Conservation (phyloP, 1,284 basidiomycete genomes). For the Vanrija sp. region DNA sequence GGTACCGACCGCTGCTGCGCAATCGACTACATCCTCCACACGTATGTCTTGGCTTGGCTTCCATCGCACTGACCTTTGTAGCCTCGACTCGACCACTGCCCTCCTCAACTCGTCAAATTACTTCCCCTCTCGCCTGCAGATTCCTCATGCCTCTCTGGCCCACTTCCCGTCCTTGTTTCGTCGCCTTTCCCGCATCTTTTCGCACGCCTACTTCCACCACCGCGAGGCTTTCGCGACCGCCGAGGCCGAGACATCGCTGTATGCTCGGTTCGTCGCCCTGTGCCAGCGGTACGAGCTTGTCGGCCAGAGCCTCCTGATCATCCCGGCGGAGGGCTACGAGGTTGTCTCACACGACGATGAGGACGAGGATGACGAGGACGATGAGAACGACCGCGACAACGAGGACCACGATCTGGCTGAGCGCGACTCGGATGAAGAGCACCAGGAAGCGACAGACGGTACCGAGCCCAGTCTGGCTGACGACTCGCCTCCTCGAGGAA, state of each 20-base stretch:
- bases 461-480: no score
- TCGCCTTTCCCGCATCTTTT: conserved; percentile 88
- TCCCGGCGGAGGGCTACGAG: conserved; percentile 52
- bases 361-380: conserved; percentile 8
- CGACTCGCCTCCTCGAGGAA: no score
- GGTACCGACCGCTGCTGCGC: conserved; percentile 75
- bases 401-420: background rate
- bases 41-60: conserved; percentile 45
- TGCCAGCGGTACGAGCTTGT: conserved; percentile 78
- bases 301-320: conserved; percentile 68
- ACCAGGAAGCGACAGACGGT: no score
- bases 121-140: conserved; percentile 84
- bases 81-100: conserved; percentile 86
- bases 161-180: conserved; percentile 68
- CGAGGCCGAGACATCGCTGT: conserved; percentile 77
- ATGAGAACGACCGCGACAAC: conserved; percentile 19
- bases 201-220: conserved; percentile 91
- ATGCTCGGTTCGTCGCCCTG: conserved; percentile 82
- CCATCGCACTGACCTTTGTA: conserved; percentile 62
- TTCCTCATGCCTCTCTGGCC: conserved; percentile 72
- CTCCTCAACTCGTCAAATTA: conserved; percentile 83
- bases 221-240: conserved; percentile 62
- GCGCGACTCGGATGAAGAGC: background rate
- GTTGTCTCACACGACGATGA: conserved; percentile 4
- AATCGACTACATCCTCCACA: conserved; percentile 95